phyloP scores from a whole-genome alignment of 129 eudicot genomes.

The Helianthus tuberosus region DNA sequence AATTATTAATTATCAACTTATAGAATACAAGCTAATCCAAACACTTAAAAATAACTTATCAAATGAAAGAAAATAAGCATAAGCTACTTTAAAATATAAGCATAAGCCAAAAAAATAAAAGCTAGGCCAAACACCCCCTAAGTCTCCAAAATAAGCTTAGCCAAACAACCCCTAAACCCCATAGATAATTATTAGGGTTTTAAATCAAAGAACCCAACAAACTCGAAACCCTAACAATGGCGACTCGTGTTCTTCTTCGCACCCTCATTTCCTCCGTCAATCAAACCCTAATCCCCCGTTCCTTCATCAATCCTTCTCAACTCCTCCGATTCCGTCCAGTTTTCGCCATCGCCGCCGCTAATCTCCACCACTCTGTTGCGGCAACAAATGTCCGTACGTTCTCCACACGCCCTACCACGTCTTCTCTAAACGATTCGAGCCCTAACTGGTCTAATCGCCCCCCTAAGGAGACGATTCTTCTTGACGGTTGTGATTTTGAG shows the following conservation, averaged over 20 bases:
- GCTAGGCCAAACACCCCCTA: too few relatives aligned
- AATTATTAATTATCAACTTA: too few relatives aligned
- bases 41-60: too few relatives aligned
- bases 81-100: too few relatives aligned
- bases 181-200: constrained; percentile 43
- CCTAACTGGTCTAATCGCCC: constrained; percentile 96
- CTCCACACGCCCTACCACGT: constrained; percentile 60
- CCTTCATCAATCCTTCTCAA: constrained; percentile 35
- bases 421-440: constrained; percentile 75
- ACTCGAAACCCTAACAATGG: constrained; percentile 43
- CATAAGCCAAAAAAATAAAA: too few relatives aligned
- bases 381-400: constrained; percentile 39
- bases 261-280: constrained; percentile 45
- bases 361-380: constrained; percentile 33
- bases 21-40: too few relatives aligned
- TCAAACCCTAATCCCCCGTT: constrained; percentile 37
- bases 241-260: constrained; percentile 62
- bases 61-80: too few relatives aligned
- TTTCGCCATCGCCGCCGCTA: constrained; percentile 38
- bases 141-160: too few relatives aligned
- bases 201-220: background rate
- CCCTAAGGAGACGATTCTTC: constrained; percentile 90
- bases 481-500: constrained; percentile 93
- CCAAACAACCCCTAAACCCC: too few relatives aligned
- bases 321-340: constrained; percentile 64